These are phyloP conservation scores for Thalassiosira hispida DNA, from an alignment of 352 stramenopile species.

Conservation along the genomic window DNA sequence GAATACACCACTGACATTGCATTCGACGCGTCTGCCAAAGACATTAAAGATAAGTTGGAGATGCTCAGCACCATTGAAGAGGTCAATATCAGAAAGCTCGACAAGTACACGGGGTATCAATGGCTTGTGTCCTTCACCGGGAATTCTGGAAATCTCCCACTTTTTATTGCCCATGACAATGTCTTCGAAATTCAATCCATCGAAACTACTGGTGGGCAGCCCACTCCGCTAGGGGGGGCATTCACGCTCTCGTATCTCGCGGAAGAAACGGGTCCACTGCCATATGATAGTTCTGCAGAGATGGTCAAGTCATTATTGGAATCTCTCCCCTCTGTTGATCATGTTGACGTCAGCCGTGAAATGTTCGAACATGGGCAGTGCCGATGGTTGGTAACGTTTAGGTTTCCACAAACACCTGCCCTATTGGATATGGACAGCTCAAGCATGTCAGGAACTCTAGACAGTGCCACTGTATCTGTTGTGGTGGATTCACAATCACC, in stretches of 20 bases:
- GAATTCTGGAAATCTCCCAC: constrained; percentile 92
- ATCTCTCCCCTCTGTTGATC: constrained; percentile 87
- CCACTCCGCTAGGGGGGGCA: constrained; percentile 91
- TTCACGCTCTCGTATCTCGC: constrained; percentile 89
- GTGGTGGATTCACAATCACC: constrained; percentile 33
- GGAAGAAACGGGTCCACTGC: constrained; percentile 86
- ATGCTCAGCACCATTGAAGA: constrained; percentile 71
- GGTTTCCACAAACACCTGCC: constrained; percentile 80
- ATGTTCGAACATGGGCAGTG: constrained; percentile 88
- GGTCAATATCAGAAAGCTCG: constrained; percentile 75
- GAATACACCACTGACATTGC: constrained; percentile 91
- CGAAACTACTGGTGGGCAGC: constrained; percentile 89
- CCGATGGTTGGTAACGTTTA: constrained; percentile 93
- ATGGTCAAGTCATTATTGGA: constrained; percentile 91
- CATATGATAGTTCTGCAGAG: constrained; percentile 88
- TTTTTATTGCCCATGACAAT: constrained; percentile 88
- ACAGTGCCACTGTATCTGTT: constrained; percentile 71
- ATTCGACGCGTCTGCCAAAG: constrained; percentile 89
- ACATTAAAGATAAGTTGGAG: constrained; percentile 90
- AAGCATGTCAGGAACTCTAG: constrained; percentile 79
- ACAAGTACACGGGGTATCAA: constrained; percentile 85
- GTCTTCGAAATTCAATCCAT: constrained; percentile 95
- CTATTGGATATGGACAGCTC: constrained; percentile 78
- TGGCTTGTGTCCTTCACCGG: constrained; percentile 96
- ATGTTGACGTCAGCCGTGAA: constrained; percentile 88